Conservation (phyloP, 176 grass and related monocot species). For the Leersia perrieri region DNA sequence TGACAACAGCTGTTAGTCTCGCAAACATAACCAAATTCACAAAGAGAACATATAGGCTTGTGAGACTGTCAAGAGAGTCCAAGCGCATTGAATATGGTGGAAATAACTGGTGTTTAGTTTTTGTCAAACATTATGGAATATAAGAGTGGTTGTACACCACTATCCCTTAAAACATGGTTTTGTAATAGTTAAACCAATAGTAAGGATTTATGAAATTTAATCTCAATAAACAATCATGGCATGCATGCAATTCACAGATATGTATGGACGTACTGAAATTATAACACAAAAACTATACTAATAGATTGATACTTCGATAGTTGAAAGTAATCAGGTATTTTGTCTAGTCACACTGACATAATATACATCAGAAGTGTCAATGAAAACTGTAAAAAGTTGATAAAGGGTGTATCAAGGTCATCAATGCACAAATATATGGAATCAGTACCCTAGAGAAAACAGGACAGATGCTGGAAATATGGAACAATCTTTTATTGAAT, state of each 20-base stretch:
- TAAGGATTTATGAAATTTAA: neutral
- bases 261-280: constrained; percentile 3
- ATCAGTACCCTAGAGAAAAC: neutral
- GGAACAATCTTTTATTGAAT: neutral
- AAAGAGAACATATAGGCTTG: neutral
- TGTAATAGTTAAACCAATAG: neutral
- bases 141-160: neutral
- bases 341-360: neutral
- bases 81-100: neutral
- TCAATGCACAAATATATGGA: neutral
- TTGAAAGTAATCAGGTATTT: neutral
- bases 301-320: neutral
- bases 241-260: neutral
- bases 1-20: neutral
- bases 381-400: neutral
- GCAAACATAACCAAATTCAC: neutral
- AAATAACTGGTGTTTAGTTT: neutral
- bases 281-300: neutral
- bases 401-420: neutral
- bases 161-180: neutral
- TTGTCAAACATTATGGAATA: neutral
- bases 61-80: neutral
- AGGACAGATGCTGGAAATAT: neutral
- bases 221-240: neutral
- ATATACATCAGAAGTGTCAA: neutral